phyloP scores from a whole-genome alignment of 345 rosid species.

The Populus davidiana region DNA sequence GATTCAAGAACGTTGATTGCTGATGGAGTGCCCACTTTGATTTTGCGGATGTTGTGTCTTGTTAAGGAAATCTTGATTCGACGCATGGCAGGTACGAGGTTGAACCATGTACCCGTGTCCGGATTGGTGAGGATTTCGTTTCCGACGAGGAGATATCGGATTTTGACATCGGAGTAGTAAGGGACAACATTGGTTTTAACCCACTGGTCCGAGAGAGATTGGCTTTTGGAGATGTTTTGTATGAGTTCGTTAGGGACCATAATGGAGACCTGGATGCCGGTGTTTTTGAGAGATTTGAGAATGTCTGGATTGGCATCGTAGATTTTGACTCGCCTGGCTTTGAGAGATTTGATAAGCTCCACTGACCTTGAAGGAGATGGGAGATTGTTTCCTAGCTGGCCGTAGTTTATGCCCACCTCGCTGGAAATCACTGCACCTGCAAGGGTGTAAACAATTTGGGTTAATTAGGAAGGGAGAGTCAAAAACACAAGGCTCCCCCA shows the following conservation, averaged over 20 bases:
- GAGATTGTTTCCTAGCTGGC: constrained; percentile 66
- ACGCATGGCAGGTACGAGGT: constrained; percentile 84
- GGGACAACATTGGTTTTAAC: constrained; percentile 51
- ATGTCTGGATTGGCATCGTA: constrained; percentile 67
- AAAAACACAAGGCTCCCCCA: too few species aligned
- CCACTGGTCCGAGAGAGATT: constrained; percentile 59
- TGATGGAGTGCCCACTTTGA: constrained; percentile 75
- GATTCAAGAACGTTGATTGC: constrained; percentile 69
- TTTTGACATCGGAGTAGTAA: constrained; percentile 53
- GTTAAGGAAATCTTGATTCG: constrained; percentile 52
- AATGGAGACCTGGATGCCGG: constrained; percentile 56
- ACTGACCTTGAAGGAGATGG: constrained; percentile 49
- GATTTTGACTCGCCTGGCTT: constrained; percentile 62
- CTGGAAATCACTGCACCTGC: constrained; percentile 46
- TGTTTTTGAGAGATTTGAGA: constrained; percentile 49
- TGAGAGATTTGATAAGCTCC: constrained; percentile 47
- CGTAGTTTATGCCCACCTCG: constrained; percentile 69
- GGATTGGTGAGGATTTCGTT: constrained; percentile 63
- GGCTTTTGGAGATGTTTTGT: constrained; percentile 39
- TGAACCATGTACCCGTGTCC: constrained; percentile 42
- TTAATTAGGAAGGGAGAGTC: background rate
- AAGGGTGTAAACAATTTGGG: background rate
- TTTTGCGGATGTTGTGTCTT: constrained; percentile 35
- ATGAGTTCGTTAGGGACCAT: constrained; percentile 68
- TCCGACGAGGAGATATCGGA: constrained; percentile 88